phyloP scores from a whole-genome alignment of 2,329 filamentous ascomycete species.

The Neoascochyta sp. region DNA sequence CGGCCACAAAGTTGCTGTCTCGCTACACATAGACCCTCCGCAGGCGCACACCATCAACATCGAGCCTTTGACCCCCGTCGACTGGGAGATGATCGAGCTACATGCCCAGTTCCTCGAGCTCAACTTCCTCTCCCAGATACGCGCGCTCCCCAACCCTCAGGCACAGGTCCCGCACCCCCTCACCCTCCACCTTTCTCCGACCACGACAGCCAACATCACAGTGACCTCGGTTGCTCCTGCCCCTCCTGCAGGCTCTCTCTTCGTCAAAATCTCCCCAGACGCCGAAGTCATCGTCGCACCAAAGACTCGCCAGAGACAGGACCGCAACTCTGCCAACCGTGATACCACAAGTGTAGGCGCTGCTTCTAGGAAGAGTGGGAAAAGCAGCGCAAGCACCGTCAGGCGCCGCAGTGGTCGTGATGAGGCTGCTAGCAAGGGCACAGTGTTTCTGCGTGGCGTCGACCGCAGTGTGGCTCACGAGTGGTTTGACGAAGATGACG shows the following conservation, averaged over 20 bases:
- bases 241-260: constrained; percentile 64
- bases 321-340: constrained; percentile 55
- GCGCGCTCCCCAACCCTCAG: constrained; percentile 83
- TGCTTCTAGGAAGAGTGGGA: constrained; percentile 72
- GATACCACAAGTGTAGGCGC: constrained; percentile 78
- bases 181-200: constrained; percentile 89
- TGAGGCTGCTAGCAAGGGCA: constrained; percentile 61
- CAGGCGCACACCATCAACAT: constrained; percentile 93
- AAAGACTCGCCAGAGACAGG: constrained; percentile 72
- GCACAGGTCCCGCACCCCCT: constrained; percentile 67
- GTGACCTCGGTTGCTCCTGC: constrained; percentile 78
- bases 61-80: constrained; percentile 87
- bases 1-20: constrained; percentile 68
- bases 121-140: constrained; percentile 88
- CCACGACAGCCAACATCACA: constrained; percentile 88
- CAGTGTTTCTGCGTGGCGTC: constrained; percentile 75
- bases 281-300: constrained; percentile 97
- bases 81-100: constrained; percentile 98
- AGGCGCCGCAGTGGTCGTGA: constrained; percentile 56
- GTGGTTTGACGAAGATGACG: constrained; percentile 71
- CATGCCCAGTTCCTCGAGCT: constrained; percentile 94
- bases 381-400: constrained; percentile 69
- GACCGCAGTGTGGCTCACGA: constrained; percentile 66
- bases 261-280: constrained; percentile 89
- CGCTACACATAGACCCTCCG: constrained; percentile 84